phyloP scores from a whole-genome alignment of 768 basidiomycete genomes.

The Pulveroboletus sp. region DNA sequence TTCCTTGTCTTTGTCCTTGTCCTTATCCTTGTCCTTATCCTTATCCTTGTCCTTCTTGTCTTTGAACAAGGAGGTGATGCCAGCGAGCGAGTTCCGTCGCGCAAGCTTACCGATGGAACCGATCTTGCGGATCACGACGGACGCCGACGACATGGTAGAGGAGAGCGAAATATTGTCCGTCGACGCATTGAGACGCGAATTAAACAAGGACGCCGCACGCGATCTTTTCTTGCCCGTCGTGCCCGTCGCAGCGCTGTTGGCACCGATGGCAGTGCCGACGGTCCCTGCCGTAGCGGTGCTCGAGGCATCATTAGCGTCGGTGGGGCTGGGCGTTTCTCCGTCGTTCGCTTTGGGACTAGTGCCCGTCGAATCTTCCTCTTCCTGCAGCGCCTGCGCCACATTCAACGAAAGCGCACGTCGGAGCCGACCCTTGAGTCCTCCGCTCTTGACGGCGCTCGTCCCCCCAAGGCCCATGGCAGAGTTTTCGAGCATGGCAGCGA shows the following conservation, averaged over 20 bases:
- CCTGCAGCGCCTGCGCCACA: constrained; percentile 50
- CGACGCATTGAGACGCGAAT: constrained; percentile 78
- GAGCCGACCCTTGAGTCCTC: constrained; percentile 73
- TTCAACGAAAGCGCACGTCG: constrained; percentile 70
- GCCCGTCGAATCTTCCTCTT: constrained; percentile 31
- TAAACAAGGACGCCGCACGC: constrained; percentile 76
- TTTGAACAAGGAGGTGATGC: constrained; percentile 92
- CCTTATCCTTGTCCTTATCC: constrained; percentile 37
- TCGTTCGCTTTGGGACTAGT: constrained; percentile 28
- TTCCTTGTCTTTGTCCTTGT: constrained; percentile 32
- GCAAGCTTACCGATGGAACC: constrained; percentile 88
- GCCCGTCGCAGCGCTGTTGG: constrained; percentile 19
- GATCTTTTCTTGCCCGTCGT: constrained; percentile 59
- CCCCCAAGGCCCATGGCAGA: constrained; percentile 35
- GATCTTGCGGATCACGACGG: constrained; percentile 94
- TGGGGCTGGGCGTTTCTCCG: constrained; percentile 24
- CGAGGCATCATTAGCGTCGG: constrained; percentile 24
- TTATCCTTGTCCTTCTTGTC: constrained; percentile 56
- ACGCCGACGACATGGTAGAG: constrained; percentile 91
- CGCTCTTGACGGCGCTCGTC: constrained; percentile 42
- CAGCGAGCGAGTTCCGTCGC: constrained; percentile 80
- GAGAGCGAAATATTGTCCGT: constrained; percentile 95
- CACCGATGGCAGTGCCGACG: constrained; percentile 1
- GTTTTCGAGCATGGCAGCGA: constrained; percentile 47
- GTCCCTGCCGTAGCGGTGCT: constrained; percentile 41